Conservation (phyloP, 164 flowering plant species). For the Tetrastigma voinierianum region DNA sequence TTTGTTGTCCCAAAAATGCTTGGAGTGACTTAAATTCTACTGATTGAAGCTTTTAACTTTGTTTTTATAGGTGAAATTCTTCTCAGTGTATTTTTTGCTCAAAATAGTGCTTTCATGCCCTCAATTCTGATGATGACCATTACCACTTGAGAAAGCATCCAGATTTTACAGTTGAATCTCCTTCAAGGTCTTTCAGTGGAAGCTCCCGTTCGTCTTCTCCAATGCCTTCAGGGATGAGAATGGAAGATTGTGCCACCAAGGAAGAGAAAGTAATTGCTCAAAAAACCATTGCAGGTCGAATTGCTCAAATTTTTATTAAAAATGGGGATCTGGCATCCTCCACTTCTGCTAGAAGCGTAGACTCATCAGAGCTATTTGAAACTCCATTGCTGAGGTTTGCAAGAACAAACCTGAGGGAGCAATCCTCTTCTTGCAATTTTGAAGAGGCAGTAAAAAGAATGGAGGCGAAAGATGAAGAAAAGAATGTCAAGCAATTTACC, state of each 20-base stretch:
- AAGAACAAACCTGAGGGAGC: slow-evolving; percentile 44
- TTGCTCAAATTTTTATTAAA: slow-evolving; percentile 67
- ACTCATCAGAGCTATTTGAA: slow-evolving; percentile 39
- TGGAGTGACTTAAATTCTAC: not conserved
- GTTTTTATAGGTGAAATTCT: slow-evolving; percentile 72
- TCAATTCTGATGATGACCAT: slow-evolving; percentile 24
- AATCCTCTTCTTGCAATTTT: slow-evolving; percentile 45
- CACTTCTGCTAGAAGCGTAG: slow-evolving; percentile 17
- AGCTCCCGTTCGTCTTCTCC: slow-evolving; percentile 36
- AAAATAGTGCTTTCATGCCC: slow-evolving; percentile 39
- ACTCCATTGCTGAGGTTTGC: slow-evolving; percentile 29
- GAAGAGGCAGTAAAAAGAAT: slow-evolving; percentile 58
- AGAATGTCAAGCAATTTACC: slow-evolving; percentile 64
- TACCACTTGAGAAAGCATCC: slow-evolving; percentile 19
- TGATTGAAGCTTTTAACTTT: not conserved
- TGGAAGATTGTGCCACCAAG: slow-evolving; percentile 40
- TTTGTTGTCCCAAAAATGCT: not conserved
- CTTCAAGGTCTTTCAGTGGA: slow-evolving; percentile 28
- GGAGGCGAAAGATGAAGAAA: slow-evolving; percentile 57
- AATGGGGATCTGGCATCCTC: slow-evolving; percentile 34
- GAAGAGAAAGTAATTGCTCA: slow-evolving; percentile 52
- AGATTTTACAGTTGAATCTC: slow-evolving; percentile 33
- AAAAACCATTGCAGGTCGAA: slow-evolving; percentile 45
- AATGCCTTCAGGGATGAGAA: slow-evolving; percentile 8
- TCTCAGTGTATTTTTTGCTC: slow-evolving; percentile 59